Percentiles rank a stretch among this genome's conserved stretches.
These are phyloP conservation scores for Sporodiniella umbellata DNA, from an alignment of 371 early-diverging fungal species.

Conservation along the genomic window DNA sequence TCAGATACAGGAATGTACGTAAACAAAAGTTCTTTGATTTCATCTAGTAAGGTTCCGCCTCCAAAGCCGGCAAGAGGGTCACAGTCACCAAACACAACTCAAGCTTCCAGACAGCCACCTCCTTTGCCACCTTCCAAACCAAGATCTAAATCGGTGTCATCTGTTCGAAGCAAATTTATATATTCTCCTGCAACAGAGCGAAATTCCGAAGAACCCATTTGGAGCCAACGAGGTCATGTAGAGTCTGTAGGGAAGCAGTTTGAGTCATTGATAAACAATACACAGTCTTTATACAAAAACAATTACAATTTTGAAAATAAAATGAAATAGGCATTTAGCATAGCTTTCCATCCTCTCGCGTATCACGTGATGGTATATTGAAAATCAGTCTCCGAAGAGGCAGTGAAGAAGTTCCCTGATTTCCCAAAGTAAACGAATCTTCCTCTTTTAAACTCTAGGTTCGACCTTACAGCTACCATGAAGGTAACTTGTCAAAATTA, in stretches of 20 bases:
- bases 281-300: background rate
- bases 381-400: background rate
- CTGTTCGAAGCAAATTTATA: slow-evolving; percentile 1
- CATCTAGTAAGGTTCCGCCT: slow-evolving; percentile 22
- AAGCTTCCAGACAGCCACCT: background rate
- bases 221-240: slow-evolving; percentile 15
- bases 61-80: background rate
- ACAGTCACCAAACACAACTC: background rate
- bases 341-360: background rate
- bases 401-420: background rate
- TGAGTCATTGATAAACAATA: slow-evolving; percentile 17
- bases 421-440: slow-evolving; percentile 8
- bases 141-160: slow-evolving; percentile 33
- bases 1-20: slow-evolving; percentile 25
- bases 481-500: slow-evolving; percentile 4
- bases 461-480: slow-evolving; percentile 24
- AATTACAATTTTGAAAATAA: background rate
- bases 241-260: slow-evolving; percentile 23
- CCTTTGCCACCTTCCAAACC: slow-evolving; percentile 19
- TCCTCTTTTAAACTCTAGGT: slow-evolving; percentile 24
- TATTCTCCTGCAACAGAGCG: background rate
- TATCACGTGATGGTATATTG: background rate
- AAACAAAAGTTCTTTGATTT: slow-evolving; percentile 9
- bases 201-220: slow-evolving; percentile 1
- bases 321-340: background rate